Evolutionary conservation across 805 yeast species (phyloP).

Genomic region (Candida morakotiae): DNA sequence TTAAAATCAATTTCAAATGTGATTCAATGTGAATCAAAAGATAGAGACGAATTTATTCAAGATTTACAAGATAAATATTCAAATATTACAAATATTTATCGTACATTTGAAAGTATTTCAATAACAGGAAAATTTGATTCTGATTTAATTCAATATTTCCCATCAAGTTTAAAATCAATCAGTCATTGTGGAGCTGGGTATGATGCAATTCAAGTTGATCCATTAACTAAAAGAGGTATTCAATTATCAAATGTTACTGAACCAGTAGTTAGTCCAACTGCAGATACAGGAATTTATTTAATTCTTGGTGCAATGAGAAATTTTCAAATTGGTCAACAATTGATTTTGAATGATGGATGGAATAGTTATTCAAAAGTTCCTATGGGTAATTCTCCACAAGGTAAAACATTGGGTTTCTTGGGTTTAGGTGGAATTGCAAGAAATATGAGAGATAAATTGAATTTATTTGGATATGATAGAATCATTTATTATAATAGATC

Average conservation of each 20-base stretch:
- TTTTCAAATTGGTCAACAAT: slow-evolving; percentile 56
- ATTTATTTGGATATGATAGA: slow-evolving; percentile 71
- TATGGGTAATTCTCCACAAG: slow-evolving; percentile 71
- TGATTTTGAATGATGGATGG: slow-evolving; percentile 59
- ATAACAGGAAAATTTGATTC: slow-evolving; percentile 63
- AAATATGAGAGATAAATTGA: slow-evolving; percentile 64
- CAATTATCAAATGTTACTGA: slow-evolving; percentile 65
- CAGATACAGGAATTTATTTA: slow-evolving; percentile 63
- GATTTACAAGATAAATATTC: slow-evolving; percentile 43
- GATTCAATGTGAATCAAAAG: slow-evolving; percentile 29
- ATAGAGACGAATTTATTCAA: slow-evolving; percentile 35
- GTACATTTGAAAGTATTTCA: slow-evolving; percentile 50
- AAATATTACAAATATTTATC: slow-evolving; percentile 37
- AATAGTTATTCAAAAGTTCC: slow-evolving; percentile 34
- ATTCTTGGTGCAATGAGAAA: slow-evolving; percentile 61
- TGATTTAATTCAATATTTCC: slow-evolving; percentile 53
- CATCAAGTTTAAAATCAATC: slow-evolving; percentile 47
- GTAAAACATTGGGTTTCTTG: slow-evolving; percentile 73
- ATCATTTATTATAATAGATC: slow-evolving; percentile 71
- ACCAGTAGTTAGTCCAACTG: slow-evolving; percentile 67
- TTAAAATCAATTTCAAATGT: slow-evolving; percentile 41
- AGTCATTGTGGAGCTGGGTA: slow-evolving; percentile 73
- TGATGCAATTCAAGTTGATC: slow-evolving; percentile 60
- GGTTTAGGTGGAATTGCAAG: slow-evolving; percentile 93
- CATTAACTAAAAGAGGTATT: slow-evolving; percentile 47